These are phyloP conservation scores for Cornus florida DNA, from an alignment of 148 eudicot genomes.

Conservation along the genomic window DNA sequence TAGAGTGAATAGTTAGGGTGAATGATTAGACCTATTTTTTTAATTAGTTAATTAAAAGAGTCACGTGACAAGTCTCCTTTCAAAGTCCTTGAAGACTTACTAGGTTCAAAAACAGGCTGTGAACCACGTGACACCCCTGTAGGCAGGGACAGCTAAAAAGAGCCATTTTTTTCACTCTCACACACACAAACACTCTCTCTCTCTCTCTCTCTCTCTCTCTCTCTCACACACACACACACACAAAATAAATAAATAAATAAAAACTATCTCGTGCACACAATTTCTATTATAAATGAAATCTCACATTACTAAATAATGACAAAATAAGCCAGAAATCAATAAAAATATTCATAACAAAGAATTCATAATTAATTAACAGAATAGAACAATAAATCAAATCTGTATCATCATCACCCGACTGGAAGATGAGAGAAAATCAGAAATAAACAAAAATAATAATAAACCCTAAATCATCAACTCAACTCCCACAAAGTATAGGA, in stretches of 20 bases:
- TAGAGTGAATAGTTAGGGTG: no score
- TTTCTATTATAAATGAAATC: no score
- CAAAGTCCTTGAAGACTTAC: no score
- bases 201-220: neutral
- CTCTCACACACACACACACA: no score
- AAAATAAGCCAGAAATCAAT: no score
- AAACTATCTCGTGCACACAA: no score
- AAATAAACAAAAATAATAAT: conserved; percentile 1
- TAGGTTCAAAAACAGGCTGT: neutral
- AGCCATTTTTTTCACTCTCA: neutral
- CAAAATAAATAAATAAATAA: no score
- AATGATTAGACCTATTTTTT: no score
- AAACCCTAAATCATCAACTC: neutral
- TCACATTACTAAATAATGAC: no score
- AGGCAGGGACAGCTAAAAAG: neutral
- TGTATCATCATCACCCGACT: conserved; percentile 3
- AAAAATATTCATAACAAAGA: conserved; percentile 3
- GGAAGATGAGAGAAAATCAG: neutral
- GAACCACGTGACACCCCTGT: conserved; percentile 12
- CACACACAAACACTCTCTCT: neutral
- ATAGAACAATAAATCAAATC: conserved; percentile 5
- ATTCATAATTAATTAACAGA: conserved; percentile 17
- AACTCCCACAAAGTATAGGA: conserved; percentile 3
- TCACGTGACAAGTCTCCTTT: no score
- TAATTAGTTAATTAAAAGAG: no score